Evolutionary conservation across 176 grass and related monocot genomes (phyloP), one percentile per base, ranked within the genome.

Genomic region (Oryza officinalis): DNA sequence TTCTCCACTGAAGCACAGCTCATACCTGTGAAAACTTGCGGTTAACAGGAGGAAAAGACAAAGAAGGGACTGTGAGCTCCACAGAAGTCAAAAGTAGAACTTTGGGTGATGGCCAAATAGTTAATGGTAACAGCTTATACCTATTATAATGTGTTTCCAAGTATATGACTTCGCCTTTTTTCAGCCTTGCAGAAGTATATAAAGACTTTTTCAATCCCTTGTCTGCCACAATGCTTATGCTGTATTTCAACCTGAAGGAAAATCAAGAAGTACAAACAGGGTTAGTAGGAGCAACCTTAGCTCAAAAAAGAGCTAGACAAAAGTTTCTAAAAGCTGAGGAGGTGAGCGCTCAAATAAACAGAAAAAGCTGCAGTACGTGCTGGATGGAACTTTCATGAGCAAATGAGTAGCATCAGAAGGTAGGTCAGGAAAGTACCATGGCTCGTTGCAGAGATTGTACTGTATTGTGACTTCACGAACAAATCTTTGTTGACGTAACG

Each of bases 111-210:
- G 44, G 1, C 10, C 30, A 72, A 43, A 27, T 66, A 75, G 30
- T 3, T 61, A 84, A 30, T 69, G 65, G 43, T 74, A 26, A 65
- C 72, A 31, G 5, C 69, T 38, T 60, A 43, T 82, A 99, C 96
- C 93, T 95, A 83, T 89, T 87, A 50, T 87, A 90, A 83, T 96
- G 93, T 81, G 96, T 99, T 69, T 99, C 96, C 81, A 99, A 73
- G 77, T 96, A 99, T 80, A 99, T 83, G 67, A 94, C 96, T 90
- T 99, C 93, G 11, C 96, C 96, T 81, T 91, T 99, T 83, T 99
- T 99, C 71, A 99, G 87, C 72, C 96, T 87, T 54, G 93, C 89
- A 64, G 93, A 99, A 37, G 93, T 99, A 85, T 94, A 96, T 13
- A 95, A 83, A 37, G 93, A 90, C 81, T 87, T 96, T 64, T 94